Conservation (phyloP, 352 stramenopile species). For the Blastocystis sp. region DNA sequence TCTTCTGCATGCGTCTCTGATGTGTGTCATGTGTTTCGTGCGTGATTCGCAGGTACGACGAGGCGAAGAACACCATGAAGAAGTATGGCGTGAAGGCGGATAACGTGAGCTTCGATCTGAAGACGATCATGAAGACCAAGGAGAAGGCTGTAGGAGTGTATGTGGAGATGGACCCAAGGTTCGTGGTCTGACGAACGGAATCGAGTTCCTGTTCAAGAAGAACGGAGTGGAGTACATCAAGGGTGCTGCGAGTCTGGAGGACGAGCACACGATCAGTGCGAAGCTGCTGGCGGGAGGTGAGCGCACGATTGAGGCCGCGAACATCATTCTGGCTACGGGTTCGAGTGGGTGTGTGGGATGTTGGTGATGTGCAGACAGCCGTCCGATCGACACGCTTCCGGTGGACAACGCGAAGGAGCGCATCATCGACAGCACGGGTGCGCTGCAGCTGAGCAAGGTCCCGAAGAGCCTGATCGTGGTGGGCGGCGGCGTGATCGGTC, state of each 20-base stretch:
- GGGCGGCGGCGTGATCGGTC: slow-evolving; percentile 88
- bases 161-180: not conserved
- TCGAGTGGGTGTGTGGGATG: slow-evolving; percentile 61
- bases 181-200: slow-evolving; percentile 79
- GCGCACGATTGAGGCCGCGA: slow-evolving; percentile 84
- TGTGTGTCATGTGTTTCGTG: slow-evolving; percentile 71
- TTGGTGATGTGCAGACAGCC: slow-evolving; percentile 65
- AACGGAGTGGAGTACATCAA: slow-evolving; percentile 96
- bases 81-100: slow-evolving; percentile 82
- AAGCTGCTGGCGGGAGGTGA: slow-evolving; percentile 76
- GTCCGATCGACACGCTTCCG: slow-evolving; percentile 81
- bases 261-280: slow-evolving; percentile 80
- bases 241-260: slow-evolving; percentile 81
- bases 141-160: slow-evolving; percentile 75
- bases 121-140: slow-evolving; percentile 88
- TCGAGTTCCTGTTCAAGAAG: slow-evolving; percentile 97
- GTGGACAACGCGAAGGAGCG: slow-evolving; percentile 88
- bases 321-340: slow-evolving; percentile 83
- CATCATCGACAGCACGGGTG: slow-evolving; percentile 96
- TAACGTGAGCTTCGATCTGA: slow-evolving; percentile 82
- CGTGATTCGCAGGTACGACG: slow-evolving; percentile 50
- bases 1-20: slow-evolving; percentile 83
- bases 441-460: slow-evolving; percentile 79
- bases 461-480: slow-evolving; percentile 88
- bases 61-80: slow-evolving; percentile 86